Base-by-base conservation (phyloP, 441 rosid species). In the Bruguiera hainesii region DNA sequence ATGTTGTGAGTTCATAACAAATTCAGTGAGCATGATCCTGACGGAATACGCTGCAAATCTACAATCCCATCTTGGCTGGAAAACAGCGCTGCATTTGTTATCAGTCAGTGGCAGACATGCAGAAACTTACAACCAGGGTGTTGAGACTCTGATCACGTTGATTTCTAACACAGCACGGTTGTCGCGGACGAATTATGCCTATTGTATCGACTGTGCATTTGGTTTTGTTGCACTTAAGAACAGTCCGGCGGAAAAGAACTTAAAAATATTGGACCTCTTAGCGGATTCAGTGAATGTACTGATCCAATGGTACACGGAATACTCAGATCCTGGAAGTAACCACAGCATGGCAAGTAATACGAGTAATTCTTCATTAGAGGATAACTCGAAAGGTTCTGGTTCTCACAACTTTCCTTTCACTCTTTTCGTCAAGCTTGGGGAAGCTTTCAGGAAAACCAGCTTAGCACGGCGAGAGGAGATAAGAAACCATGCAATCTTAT, bases 401-500 rank as follows among this genome's bases (percentile, higher is more conserved):
- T 69, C 82, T 52, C 58, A 78, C 1, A 78, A 80, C 70, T 75
- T 81, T 29, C 60, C 78, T 26, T 60, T 83, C 66, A 86, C 71
- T 62, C 71, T 85, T 7, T 91, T 94, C 53, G 51, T 94, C 30
- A 91, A 88, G 64, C 80, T 94, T 60, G 93, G 93, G 0, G 98
- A 94, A 63, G 96, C 92, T n/a, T 80, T 94, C 16, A 61, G 90
- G 30, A 89, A 91, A 73, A 83, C 94, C 3, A 88, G 96, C 70
- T 69, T 91, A 26, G 92, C 96, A 3, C 78, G 96, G 0, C 66
- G 96, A 11, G 97, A 94, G 64, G 99, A 94, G 82, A 80, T 89
- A 63, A 76, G 98, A 48, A 94, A 94, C 85, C 78, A 73, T 56
- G 90, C 97, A 13, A 80, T 89, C 29, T 15, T 63, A 3, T 75